A percentile compares a stretch with the other conserved stretches of the same genome.
Evolutionary conservation across 2,329 filamentous ascomycete genomes (phyloP).

Genomic region (Epichloe amarillans): DNA sequence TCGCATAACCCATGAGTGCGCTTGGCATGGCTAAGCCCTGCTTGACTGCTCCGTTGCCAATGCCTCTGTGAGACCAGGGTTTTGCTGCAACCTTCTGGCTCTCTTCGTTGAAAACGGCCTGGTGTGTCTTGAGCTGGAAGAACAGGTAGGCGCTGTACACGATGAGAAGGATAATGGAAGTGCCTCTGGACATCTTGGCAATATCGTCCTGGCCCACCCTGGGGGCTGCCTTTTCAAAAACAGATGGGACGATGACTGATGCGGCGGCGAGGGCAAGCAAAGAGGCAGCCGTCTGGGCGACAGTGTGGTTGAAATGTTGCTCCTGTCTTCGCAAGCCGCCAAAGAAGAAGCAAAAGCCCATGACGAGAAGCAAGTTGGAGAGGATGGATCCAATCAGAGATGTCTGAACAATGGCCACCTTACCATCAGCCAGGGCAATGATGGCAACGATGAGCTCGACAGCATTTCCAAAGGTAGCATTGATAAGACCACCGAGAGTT

Average conservation of each 20-base stretch:
- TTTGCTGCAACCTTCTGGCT: slow-evolving; percentile 61
- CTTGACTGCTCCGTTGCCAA: slow-evolving; percentile 20
- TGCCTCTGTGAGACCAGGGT: slow-evolving; percentile 25
- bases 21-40: slow-evolving; percentile 28
- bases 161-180: slow-evolving; percentile 65
- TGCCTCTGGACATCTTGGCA: slow-evolving; percentile 55
- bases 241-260: slow-evolving; percentile 78
- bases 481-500: slow-evolving; percentile 75
- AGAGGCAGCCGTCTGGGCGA: slow-evolving; percentile 79
- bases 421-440: slow-evolving; percentile 59
- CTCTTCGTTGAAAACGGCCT: slow-evolving; percentile 63
- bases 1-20: slow-evolving; percentile 23
- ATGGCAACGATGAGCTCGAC: slow-evolving; percentile 83
- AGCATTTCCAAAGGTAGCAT: slow-evolving; percentile 86
- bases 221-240: slow-evolving; percentile 48
- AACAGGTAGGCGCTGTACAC: slow-evolving; percentile 75
- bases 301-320: slow-evolving; percentile 84
- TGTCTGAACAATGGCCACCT: slow-evolving; percentile 80
- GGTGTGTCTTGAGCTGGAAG: slow-evolving; percentile 85
- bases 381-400: slow-evolving; percentile 86
- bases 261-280: slow-evolving; percentile 67
- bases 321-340: slow-evolving; percentile 66
- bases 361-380: slow-evolving; percentile 75
- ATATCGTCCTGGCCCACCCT: slow-evolving; percentile 34
- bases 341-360: slow-evolving; percentile 89